Base-by-base conservation (phyloP, 257 asterid species). In the Solanum clarkiae region DNA sequence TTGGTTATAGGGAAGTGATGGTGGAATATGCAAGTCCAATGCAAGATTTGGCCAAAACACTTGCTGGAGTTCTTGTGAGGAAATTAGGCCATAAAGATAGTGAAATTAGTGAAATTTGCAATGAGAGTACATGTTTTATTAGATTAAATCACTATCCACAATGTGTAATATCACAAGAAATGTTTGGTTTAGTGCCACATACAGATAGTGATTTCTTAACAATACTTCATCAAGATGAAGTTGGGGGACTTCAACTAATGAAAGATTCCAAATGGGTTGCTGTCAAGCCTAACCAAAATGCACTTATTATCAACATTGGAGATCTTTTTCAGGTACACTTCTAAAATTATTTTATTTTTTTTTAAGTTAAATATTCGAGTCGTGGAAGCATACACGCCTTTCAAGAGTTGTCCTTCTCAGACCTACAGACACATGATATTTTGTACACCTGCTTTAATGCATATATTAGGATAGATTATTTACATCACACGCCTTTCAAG, bases 221-320 rank as follows among this genome's bases (percentile, higher is more conserved):
- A 7, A 91, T 94, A 5, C 90, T 94, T 55, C 90, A 94, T 53
- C 98, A 94, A 85, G 98, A 94, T 88, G 87, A 91, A 89, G 95
- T 94, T 70, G 97, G 97, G 24, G 98, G 98, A 5, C 95, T 94
- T 86, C 94, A 93, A 11, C 91, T 94, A 47, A 82, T 94, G 91
- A 93, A 92, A 84, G 96, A 92, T 84, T 84, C 89, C 86, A 90
- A 90, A 87, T 94, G 97, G 97, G 87, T 91, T 16, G 87, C 92
- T 82, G 95, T 94, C 87, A 90, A 88, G 10, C 98, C 98, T 13
- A 89, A 87, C 70, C 42, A 86, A 42, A 89, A 93, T 72, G 98
- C 97, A 49, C 94, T 94, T 32, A 91, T 93, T 83, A 92, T 94
- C 92, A 94, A 94, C 91, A 91, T 94, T 85, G 98, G 98, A 62